Percentiles rank a stretch among this genome's conserved stretches.
These are phyloP conservation scores for Solanum rostratum DNA, from an alignment of 257 asterid genomes.

Conservation along the genomic window DNA sequence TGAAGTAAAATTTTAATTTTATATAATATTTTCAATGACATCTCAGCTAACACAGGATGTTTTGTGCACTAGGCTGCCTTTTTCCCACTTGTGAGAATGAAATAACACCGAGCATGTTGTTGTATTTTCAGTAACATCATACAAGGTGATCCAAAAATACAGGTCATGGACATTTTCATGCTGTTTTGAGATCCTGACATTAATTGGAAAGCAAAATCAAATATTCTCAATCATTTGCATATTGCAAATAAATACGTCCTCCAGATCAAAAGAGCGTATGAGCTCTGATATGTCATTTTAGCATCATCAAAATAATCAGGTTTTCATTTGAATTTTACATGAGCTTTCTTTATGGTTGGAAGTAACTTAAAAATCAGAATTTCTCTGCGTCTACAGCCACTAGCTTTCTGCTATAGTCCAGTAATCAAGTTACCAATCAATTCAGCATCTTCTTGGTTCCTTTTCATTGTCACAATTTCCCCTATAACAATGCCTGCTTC, in stretches of 20 bases:
- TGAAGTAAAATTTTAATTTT: background rate
- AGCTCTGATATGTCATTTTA: background rate
- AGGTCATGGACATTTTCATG: background rate
- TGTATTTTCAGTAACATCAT: background rate
- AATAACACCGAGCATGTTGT: background rate
- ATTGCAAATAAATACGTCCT: background rate
- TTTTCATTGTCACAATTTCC: background rate
- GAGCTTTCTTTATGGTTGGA: background rate
- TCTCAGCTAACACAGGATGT: background rate
- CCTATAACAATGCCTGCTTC: background rate
- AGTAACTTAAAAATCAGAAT: background rate
- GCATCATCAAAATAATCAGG: background rate
- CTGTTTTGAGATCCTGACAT: background rate
- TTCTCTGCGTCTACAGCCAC: background rate
- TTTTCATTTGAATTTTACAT: background rate
- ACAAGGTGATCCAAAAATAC: background rate
- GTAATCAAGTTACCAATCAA: background rate
- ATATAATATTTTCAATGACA: background rate
- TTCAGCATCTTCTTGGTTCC: background rate
- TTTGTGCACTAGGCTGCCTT: background rate
- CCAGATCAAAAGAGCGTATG: background rate
- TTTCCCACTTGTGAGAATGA: background rate
- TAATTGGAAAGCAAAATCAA: background rate
- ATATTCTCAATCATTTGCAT: background rate
- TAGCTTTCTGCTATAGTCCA: background rate